These are phyloP conservation scores for Colletotrichum eleusines DNA, from an alignment of 2,329 filamentous ascomycete genomes.

Conservation along the genomic window DNA sequence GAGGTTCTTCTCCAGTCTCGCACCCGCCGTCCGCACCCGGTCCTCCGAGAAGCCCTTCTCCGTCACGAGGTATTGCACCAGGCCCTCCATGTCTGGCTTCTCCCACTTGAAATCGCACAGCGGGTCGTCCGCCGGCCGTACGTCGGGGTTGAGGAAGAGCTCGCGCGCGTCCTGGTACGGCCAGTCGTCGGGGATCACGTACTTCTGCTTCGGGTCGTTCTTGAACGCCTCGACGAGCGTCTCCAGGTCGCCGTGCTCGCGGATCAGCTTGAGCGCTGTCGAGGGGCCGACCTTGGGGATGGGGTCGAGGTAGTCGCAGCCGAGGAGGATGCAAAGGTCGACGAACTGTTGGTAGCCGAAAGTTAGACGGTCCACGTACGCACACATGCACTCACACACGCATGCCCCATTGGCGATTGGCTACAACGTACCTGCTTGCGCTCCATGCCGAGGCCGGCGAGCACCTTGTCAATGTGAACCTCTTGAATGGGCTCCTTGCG, in stretches of 20 bases:
- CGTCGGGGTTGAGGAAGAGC: constrained; percentile 92
- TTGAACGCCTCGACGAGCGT: constrained; percentile 86
- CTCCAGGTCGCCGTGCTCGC: constrained; percentile 89
- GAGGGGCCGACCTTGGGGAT: constrained; percentile 94
- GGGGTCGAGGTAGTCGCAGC: constrained; percentile 97
- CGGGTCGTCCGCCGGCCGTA: constrained; percentile 83
- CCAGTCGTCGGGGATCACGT: constrained; percentile 94
- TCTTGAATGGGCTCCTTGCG: constrained; percentile 98
- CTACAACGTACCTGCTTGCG: constrained; percentile 73
- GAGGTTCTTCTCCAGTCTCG: constrained; percentile 87
- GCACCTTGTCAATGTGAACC: constrained; percentile 86
- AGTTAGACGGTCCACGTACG: constrained; percentile 6
- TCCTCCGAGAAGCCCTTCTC: constrained; percentile 99
- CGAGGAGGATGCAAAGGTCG: constrained; percentile 96
- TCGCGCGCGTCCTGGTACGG: constrained; percentile 91
- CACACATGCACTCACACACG: too few relatives aligned
- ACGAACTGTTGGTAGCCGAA: constrained; percentile 75
- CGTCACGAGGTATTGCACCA: constrained; percentile 88
- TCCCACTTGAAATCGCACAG: constrained; percentile 99
- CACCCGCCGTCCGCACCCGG: constrained; percentile 82
- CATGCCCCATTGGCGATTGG: background rate
- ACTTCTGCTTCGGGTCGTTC: constrained; percentile 82
- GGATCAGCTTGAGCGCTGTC: constrained; percentile 93
- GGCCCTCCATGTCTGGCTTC: constrained; percentile 87
- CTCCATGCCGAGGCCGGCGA: constrained; percentile 91